Percentiles rank a stretch among this genome's conserved stretches.
Evolutionary conservation across 2,329 filamentous ascomycete genomes (phyloP).

Genomic region (Chalaropsis ovoidea): DNA sequence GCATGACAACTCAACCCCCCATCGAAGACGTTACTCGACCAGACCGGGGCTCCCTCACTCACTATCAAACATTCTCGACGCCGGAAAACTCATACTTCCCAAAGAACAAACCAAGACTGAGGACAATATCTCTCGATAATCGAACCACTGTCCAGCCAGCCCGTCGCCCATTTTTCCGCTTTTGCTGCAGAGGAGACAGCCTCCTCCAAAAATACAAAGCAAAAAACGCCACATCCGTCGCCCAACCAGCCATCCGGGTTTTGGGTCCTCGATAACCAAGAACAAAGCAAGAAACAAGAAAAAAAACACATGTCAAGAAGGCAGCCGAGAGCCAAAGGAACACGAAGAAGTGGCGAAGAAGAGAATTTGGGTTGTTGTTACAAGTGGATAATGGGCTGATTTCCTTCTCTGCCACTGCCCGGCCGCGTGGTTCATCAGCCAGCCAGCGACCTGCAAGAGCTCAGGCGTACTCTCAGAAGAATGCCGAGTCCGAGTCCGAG

Average conservation of each 20-base stretch:
- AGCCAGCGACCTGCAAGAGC: not conserved
- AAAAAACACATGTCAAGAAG: not conserved
- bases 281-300: not conserved
- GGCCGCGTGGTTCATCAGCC: not conserved
- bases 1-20: not conserved
- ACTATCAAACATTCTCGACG: not conserved
- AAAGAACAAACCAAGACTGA: not conserved
- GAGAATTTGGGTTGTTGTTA: not conserved
- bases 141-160: not conserved
- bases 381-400: not conserved
- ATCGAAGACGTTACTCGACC: not conserved
- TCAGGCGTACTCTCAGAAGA: not conserved
- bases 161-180: not conserved
- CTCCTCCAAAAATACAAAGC: not conserved
- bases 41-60: not conserved
- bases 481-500: not conserved
- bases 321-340: constrained; percentile 16
- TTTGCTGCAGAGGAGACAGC: not conserved
- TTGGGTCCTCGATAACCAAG: not conserved
- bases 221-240: not conserved
- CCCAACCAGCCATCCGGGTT: not conserved
- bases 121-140: not conserved
- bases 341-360: constrained; percentile 28
- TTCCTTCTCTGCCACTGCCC: not conserved
- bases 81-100: not conserved